Base-by-base conservation (phyloP, 345 rosid species). In the Eucalyptus virginea region DNA sequence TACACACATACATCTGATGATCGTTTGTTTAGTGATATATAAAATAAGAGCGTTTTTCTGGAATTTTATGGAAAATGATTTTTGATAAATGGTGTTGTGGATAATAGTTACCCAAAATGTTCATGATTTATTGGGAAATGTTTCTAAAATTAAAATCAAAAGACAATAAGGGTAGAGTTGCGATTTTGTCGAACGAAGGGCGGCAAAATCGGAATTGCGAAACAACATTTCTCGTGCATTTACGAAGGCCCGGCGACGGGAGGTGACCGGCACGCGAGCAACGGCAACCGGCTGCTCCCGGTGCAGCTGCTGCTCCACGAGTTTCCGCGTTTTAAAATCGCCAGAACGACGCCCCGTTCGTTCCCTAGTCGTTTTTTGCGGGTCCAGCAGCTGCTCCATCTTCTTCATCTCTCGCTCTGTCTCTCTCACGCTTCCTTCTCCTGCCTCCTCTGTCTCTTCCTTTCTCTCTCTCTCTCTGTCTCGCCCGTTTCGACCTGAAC, bases 261-360 rank as follows among this genome's bases (percentile, higher is more conserved):
- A 87, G 24, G 51, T 26, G 81, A 94, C 93, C 89, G 91, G 91
- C 95, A 92, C 92, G 89, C 16, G 81, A 86, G 77, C 88, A 16
- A 88, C 4, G 5, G 52, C 52, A 81, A 94, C 96, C 89, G 94
- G 91, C 88, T 69, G 88, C 45, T 88, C 32, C 93, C 95, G 91
- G 95, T 91, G 56, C 89, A 92, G 91, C 88, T 92, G 91, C 88
- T 69, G 86, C 45, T 88, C 32, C 93, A 93, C 92, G 58, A 28
- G 69, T 11, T 77, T 34, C 45, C 44, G 81, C 81, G 45, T 72
- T 77, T 69, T 37, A 72, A 72, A 72, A 3, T 72, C 44, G 42
- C 15, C 83, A 19, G 77, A 1, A 10, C 18, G 32, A 40, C 5
- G 28, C 83, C 83, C 0, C 62, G 83, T 40, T 40, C 83, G 83